Conservation (phyloP, 371 early-diverging fungal genomes). For the Coemansia sp. region DNA sequence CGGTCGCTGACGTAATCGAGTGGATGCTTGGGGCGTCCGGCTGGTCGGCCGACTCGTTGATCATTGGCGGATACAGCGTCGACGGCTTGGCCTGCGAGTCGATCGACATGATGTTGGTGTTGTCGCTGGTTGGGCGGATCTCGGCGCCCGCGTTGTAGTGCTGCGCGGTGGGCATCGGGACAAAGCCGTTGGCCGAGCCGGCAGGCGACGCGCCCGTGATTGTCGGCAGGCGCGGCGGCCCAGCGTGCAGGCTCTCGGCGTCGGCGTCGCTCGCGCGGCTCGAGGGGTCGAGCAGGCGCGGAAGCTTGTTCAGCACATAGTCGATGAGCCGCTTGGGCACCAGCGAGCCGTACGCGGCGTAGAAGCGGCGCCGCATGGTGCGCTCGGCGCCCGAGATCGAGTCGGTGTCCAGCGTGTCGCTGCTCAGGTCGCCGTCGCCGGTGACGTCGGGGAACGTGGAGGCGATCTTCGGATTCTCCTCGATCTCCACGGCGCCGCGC, state of each 20-base stretch:
- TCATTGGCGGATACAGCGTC: slow-evolving; percentile 1
- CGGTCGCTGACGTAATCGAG: slow-evolving; percentile 32
- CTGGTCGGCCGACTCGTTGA: neutral
- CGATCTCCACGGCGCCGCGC: slow-evolving; percentile 35
- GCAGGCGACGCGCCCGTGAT: neutral
- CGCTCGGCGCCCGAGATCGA: slow-evolving; percentile 15
- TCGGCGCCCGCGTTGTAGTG: slow-evolving; percentile 18
- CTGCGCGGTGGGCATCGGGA: slow-evolving; percentile 33
- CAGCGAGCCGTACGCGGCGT: slow-evolving; percentile 36
- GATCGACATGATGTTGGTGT: slow-evolving; percentile 34
- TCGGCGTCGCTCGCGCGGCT: neutral
- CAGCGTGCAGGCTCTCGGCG: neutral
- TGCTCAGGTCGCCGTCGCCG: slow-evolving; percentile 12
- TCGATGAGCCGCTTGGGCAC: slow-evolving; percentile 33
- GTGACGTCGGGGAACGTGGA: slow-evolving; percentile 25
- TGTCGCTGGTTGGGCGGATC: slow-evolving; percentile 22
- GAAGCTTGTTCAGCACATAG: slow-evolving; percentile 35
- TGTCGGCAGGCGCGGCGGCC: neutral
- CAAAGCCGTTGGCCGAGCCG: neutral
- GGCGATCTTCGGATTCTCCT: slow-evolving; percentile 38
- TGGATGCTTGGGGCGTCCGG: slow-evolving; percentile 18
- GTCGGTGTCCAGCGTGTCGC: slow-evolving; percentile 2
- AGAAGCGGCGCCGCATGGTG: slow-evolving; percentile 17
- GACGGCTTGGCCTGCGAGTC: slow-evolving; percentile 17
- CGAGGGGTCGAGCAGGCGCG: slow-evolving; percentile 22